Base-by-base conservation (phyloP, 1,284 basidiomycete genomes). In the Ceratobasidium sp. region DNA sequence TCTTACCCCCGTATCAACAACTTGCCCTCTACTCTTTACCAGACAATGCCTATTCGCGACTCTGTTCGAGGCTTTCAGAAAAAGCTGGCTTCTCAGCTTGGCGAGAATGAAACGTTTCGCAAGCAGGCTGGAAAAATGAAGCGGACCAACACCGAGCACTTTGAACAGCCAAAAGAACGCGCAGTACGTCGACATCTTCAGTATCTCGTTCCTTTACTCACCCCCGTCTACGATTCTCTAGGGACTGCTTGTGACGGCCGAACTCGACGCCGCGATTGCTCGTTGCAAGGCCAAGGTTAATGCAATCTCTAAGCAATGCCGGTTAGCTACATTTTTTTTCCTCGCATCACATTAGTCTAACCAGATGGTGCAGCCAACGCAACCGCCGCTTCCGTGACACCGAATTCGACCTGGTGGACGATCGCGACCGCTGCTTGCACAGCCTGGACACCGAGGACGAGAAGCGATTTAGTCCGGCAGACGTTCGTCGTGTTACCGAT, bases 381-480 rank as follows among this genome's bases (percentile, higher is more conserved):
- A 71, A 54, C 41, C 66, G 32, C 30, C 70, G 49, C 30, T 62
- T 52, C 35, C 59, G 85, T 75, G 86, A 87, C 77, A 80, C 85
- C 54, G 85, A 86, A 77, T 87, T 86, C 73, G 85, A 87, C 75
- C 78, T 87, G 0, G 84, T 85, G 72, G 82, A 83, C 49, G 84
- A 86, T 75, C 77, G 77, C 59, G 72, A 80, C 1, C 77, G 82
- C 21, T 87, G 85, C 77, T 77, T 87, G n/a, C 80, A 84, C 61
- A 82, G 83, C 13, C 78, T 85, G 11, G 66, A 69, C 30, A 66
- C 52, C 62, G 54, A 59, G 18, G 32, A 69, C 1, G 62, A 80
- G 62, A 73, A 76, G 59, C 35, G 73, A 44, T 70, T 47, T 38
- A 70, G 23, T 21, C 54, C 67, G 7, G 67, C 67, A 0, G 85